These are phyloP conservation scores for Cercophora sp. DNA, from an alignment of 495 filamentous ascomycete genomes.

Conservation along the genomic window DNA sequence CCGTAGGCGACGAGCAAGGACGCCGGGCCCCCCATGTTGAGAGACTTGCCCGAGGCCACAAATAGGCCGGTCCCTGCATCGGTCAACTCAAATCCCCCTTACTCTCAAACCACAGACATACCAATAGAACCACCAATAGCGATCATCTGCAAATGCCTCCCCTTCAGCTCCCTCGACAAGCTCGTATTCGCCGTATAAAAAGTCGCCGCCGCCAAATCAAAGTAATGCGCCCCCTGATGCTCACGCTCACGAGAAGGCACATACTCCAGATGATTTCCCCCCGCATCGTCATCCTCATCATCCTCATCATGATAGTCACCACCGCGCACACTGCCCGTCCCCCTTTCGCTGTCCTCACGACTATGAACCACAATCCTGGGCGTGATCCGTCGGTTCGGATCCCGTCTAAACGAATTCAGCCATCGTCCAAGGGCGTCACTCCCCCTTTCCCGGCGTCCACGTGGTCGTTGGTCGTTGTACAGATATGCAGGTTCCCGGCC, in stretches of 20 bases:
- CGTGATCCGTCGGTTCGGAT: conserved; percentile 63
- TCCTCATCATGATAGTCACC: not conserved
- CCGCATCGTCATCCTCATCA: not conserved
- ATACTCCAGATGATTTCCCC: not conserved
- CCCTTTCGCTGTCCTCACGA: conserved; percentile 13
- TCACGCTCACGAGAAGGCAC: no score
- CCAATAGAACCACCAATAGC: conserved; percentile 94
- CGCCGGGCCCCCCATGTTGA: conserved; percentile 77
- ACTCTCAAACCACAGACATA: conserved; percentile 32
- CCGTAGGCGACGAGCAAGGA: conserved; percentile 76
- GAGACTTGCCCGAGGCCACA: conserved; percentile 76
- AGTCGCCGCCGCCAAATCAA: conserved; percentile 72
- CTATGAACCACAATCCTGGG: conserved; percentile 49
- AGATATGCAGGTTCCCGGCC: conserved; percentile 38
- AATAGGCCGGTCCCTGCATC: conserved; percentile 78
- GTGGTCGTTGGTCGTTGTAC: conserved; percentile 8
- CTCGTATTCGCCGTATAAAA: conserved; percentile 71
- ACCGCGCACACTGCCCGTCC: no score
- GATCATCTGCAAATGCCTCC: conserved; percentile 93
- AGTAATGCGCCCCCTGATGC: conserved; percentile 48
- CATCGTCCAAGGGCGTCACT: conserved; percentile 40
- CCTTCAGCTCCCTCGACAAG: conserved; percentile 72
- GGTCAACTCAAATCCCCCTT: not conserved
- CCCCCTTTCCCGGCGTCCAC: not conserved
- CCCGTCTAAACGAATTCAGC: conserved; percentile 76